phyloP scores from a whole-genome alignment of 2,329 filamentous ascomycete species.

The Colletotrichum euphorbiae region DNA sequence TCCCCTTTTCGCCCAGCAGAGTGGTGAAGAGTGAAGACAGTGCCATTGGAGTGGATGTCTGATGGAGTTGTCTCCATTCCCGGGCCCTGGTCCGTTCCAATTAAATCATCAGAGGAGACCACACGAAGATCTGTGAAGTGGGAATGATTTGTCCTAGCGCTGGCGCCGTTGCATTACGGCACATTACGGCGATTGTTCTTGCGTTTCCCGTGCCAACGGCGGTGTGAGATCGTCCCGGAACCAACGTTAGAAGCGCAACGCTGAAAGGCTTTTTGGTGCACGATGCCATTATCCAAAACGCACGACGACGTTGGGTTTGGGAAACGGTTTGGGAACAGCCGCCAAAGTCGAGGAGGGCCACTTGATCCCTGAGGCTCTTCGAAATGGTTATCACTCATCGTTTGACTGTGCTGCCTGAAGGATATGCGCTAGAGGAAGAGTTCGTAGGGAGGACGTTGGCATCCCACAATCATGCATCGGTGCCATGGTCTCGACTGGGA shows the following conservation, averaged over 20 bases:
- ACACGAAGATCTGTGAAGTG: conserved; percentile 15
- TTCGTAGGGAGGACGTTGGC: neutral
- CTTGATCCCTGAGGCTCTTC: neutral
- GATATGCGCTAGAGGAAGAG: neutral
- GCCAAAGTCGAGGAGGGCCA: neutral
- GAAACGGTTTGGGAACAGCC: neutral
- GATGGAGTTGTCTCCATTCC: conserved; percentile 13
- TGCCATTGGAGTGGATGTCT: conserved; percentile 6
- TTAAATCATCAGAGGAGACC: neutral
- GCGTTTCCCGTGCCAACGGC: neutral
- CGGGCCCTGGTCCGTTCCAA: conserved; percentile 13
- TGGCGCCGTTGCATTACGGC: neutral
- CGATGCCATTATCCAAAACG: neutral
- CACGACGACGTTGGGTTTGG: neutral
- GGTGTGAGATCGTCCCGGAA: conserved; percentile 9
- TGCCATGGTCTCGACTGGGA: conserved; percentile 3
- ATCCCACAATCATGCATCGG: neutral
- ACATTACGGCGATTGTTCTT: neutral
- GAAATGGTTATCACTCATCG: neutral
- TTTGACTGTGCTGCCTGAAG: neutral
- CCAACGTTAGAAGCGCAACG: neutral
- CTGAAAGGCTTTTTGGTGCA: neutral
- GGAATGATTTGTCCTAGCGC: conserved; percentile 14
- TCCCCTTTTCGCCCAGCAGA: neutral
- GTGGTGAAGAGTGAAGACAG: neutral